A percentile compares a stretch with the other conserved stretches of the same genome.
phyloP scores from a whole-genome alignment of 2,329 filamentous ascomycete genomes.

The Colletotrichum falcatum region DNA sequence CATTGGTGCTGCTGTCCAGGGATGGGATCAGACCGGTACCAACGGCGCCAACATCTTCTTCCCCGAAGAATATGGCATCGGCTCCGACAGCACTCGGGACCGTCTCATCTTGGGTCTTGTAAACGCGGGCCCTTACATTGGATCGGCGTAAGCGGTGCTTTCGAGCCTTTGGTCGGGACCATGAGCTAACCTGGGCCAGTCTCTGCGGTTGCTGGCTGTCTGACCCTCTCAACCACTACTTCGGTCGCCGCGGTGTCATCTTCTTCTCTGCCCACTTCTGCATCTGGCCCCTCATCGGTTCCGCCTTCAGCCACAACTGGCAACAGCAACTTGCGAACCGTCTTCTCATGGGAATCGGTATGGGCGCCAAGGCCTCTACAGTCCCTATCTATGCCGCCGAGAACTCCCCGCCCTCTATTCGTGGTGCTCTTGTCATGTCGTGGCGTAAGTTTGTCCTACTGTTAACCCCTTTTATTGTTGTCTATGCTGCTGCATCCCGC shows the following conservation, averaged over 20 bases:
- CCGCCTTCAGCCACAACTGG: constrained; percentile 74
- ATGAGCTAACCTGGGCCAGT: constrained; percentile 43
- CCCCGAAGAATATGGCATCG: constrained; percentile 58
- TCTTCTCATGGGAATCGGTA: constrained; percentile 76
- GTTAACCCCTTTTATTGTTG: too few relatives aligned
- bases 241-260: constrained; percentile 75
- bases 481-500: too few relatives aligned
- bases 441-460: too few relatives aligned
- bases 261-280: constrained; percentile 73
- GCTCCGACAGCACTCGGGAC: constrained; percentile 48
- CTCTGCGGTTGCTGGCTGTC: constrained; percentile 73
- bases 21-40: constrained; percentile 75
- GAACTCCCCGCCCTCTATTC: constrained; percentile 74
- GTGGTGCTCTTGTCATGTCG: constrained; percentile 83
- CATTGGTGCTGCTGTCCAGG: constrained; percentile 77
- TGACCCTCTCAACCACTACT: constrained; percentile 72
- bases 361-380: constrained; percentile 73
- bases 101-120: constrained; percentile 72
- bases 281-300: constrained; percentile 71
- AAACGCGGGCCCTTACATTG: constrained; percentile 67
- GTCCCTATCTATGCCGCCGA: constrained; percentile 83
- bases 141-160: constrained; percentile 51
- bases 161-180: not conserved
- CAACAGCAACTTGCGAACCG: constrained; percentile 74
- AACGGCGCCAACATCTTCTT: constrained; percentile 75